Percentiles rank a stretch among this genome's conserved stretches.
These are phyloP conservation scores for Plectosphaerella plurivora DNA, from an alignment of 2,329 filamentous ascomycete genomes.

Conservation along the genomic window DNA sequence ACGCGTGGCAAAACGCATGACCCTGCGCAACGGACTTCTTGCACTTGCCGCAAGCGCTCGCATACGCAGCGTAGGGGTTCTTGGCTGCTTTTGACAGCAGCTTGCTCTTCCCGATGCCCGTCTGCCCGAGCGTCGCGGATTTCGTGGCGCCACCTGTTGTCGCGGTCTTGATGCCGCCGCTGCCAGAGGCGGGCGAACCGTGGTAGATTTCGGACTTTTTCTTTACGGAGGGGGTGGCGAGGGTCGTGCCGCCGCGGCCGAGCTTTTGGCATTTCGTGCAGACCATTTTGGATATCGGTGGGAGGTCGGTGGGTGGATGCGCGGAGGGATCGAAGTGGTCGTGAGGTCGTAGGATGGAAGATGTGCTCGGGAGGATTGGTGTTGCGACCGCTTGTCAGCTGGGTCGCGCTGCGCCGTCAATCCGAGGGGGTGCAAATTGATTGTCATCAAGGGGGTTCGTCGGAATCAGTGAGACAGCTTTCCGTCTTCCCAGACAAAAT, in stretches of 20 bases:
- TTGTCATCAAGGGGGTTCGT: too few relatives aligned
- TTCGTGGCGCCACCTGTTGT: slow-evolving; percentile 25
- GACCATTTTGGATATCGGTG: slow-evolving; percentile 42
- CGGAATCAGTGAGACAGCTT: too few relatives aligned
- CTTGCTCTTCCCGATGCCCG: slow-evolving; percentile 61
- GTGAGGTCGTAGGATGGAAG: neutral
- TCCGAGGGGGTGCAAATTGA: too few relatives aligned
- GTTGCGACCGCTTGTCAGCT: too few relatives aligned
- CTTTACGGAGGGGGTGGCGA: slow-evolving; percentile 62
- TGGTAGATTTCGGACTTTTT: slow-evolving; percentile 65
- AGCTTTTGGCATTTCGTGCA: slow-evolving; percentile 62
- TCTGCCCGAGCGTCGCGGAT: slow-evolving; percentile 51
- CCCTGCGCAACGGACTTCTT: slow-evolving; percentile 61
- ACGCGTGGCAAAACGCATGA: slow-evolving; percentile 55
- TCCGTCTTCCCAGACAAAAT: too few relatives aligned
- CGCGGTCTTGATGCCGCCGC: slow-evolving; percentile 13
- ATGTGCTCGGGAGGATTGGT: neutral
- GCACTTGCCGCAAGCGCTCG: slow-evolving; percentile 56
- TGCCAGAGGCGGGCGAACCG: slow-evolving; percentile 47
- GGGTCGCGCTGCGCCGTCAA: too few relatives aligned
- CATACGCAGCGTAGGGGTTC: slow-evolving; percentile 62
- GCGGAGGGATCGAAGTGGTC: neutral
- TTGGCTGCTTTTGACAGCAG: slow-evolving; percentile 60
- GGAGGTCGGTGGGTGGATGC: neutral
- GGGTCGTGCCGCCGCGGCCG: slow-evolving; percentile 48